phyloP scores from a whole-genome alignment of 2,329 filamentous ascomycete species.

The Exserohilum rostratum region DNA sequence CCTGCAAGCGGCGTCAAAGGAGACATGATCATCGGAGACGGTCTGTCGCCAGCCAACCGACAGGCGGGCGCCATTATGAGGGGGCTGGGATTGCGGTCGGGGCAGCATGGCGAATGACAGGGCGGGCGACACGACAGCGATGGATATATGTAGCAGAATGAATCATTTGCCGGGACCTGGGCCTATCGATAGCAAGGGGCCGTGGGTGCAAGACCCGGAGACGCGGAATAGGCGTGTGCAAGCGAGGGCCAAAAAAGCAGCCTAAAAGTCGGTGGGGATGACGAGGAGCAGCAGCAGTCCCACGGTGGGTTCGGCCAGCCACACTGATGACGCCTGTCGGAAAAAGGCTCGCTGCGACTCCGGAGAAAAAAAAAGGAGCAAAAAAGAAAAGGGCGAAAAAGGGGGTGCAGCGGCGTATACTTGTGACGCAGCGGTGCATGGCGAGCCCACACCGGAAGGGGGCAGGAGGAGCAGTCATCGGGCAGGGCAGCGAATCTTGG shows the following conservation, averaged over 20 bases:
- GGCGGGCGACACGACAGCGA: background rate
- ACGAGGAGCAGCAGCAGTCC: background rate
- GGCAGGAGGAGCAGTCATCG: background rate
- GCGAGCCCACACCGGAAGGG: background rate
- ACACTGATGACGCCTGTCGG: background rate
- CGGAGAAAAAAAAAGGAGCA: background rate
- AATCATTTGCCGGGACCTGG: background rate
- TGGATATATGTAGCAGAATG: background rate
- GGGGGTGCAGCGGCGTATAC: background rate
- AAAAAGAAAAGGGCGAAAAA: background rate
- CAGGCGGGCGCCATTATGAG: background rate
- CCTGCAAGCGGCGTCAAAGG: slow-evolving; percentile 4
- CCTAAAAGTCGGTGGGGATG: slow-evolving; percentile 1
- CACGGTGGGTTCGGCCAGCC: slow-evolving; percentile 1
- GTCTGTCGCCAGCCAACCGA: background rate
- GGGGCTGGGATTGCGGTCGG: too few species aligned
- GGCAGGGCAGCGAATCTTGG: too few species aligned
- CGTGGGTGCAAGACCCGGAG: background rate
- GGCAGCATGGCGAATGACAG: background rate
- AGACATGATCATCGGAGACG: slow-evolving; percentile 10
- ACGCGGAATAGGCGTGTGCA: background rate
- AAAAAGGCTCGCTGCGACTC: background rate
- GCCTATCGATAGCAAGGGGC: background rate
- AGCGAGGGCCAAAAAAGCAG: slow-evolving; percentile 4
- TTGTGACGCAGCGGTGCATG: slow-evolving; percentile 3